A percentile compares a stretch with the other conserved stretches of the same genome.
These are phyloP conservation scores for Coemansia sp. DNA, from an alignment of 192 early-diverging fungal genomes.

Conservation along the genomic window DNA sequence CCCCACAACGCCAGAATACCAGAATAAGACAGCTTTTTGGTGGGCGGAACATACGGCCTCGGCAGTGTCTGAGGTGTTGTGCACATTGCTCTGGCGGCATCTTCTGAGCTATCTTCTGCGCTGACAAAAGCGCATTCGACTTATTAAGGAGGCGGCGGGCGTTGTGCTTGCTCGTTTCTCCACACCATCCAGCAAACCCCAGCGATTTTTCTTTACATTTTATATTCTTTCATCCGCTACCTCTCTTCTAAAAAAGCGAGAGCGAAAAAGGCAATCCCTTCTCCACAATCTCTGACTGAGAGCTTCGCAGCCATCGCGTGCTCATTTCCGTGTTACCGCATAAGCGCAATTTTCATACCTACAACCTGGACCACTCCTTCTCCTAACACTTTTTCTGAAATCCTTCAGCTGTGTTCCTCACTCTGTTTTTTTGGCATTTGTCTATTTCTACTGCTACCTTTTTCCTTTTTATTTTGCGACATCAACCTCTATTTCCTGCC, in stretches of 20 bases:
- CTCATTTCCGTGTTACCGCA: background rate
- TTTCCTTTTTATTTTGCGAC: background rate
- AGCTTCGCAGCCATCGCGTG: background rate
- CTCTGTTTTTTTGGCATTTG: background rate
- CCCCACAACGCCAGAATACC: background rate
- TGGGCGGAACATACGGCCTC: background rate
- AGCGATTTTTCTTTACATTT: background rate
- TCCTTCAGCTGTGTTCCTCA: background rate
- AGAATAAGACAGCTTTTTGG: background rate
- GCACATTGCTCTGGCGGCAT: too few species aligned
- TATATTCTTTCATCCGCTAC: background rate
- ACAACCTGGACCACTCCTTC: slow-evolving; percentile 1
- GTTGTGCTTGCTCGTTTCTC: background rate
- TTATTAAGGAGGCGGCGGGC: background rate
- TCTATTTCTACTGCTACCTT: background rate
- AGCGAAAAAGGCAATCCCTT: background rate
- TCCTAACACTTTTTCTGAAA: background rate
- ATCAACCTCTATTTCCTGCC: background rate
- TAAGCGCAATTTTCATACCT: background rate
- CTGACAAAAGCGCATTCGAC: background rate
- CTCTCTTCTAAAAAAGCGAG: background rate
- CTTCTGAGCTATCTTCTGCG: background rate
- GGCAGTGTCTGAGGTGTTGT: too few species aligned
- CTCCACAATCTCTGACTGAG: background rate
- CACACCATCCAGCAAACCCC: background rate